phyloP scores from a whole-genome alignment of 352 stramenopile species.

The Pythium phragmitis region DNA sequence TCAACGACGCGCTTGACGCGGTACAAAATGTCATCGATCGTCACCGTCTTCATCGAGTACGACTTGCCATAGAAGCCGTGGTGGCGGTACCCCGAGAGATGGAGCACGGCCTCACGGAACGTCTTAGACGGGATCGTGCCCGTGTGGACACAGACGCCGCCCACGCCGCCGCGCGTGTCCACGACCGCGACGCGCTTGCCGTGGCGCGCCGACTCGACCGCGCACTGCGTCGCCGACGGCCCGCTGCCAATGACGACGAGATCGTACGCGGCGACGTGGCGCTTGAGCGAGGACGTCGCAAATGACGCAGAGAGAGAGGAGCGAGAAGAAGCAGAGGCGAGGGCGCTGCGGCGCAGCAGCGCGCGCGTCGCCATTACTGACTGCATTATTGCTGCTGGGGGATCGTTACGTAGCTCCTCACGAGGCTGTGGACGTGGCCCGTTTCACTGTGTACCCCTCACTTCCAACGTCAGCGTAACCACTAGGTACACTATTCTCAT shows the following conservation, averaged over 20 bases:
- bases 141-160: constrained; percentile 88
- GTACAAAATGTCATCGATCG: constrained; percentile 79
- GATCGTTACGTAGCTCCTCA: background rate
- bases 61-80: constrained; percentile 82
- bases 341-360: background rate
- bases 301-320: background rate
- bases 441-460: background rate
- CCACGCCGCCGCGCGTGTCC: constrained; percentile 88
- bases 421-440: background rate
- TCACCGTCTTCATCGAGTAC: constrained; percentile 63
- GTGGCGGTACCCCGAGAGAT: constrained; percentile 87
- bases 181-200: constrained; percentile 84
- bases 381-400: background rate
- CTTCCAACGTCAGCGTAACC: constrained; percentile 3
- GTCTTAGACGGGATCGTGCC: constrained; percentile 89
- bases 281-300: constrained; percentile 16
- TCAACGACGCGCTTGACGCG: constrained; percentile 76
- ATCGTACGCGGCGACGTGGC: constrained; percentile 61
- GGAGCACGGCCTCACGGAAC: constrained; percentile 87
- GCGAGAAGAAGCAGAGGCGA: background rate
- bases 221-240: constrained; percentile 86
- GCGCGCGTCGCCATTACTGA: constrained; percentile 10
- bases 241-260: constrained; percentile 89
- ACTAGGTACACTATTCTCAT: background rate
- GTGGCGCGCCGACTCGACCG: constrained; percentile 86